Evolutionary conservation across 345 rosid genomes (phyloP).

Genomic region (Hibiscus trionum): DNA sequence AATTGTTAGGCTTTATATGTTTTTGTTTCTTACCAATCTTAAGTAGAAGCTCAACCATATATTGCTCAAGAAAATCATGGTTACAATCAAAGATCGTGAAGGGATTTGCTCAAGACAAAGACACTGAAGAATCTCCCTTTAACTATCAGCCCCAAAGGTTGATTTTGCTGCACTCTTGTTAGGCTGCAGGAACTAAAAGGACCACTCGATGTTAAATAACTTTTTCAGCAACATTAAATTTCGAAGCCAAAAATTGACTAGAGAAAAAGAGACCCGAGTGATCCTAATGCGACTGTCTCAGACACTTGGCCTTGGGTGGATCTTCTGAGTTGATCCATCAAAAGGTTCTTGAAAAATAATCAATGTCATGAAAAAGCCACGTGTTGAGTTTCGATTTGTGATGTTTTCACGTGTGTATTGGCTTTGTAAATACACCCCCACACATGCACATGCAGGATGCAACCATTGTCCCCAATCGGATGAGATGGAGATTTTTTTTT

Average conservation of each 20-base stretch:
- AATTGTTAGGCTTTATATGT: background rate
- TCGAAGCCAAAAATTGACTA: slow-evolving; percentile 4
- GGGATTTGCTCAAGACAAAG: slow-evolving; percentile 1
- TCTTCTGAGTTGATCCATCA: background rate
- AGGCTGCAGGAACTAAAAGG: background rate
- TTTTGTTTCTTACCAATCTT: background rate
- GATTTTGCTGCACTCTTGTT: background rate
- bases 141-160: background rate
- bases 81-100: background rate
- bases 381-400: too few relatives aligned
- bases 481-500: too few relatives aligned
- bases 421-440: background rate
- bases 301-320: background rate
- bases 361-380: too few relatives aligned
- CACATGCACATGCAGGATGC: too few relatives aligned
- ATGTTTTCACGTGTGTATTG: background rate
- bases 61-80: background rate
- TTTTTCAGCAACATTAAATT: background rate
- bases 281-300: slow-evolving; percentile 15
- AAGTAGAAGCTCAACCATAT: background rate
- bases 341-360: too few relatives aligned
- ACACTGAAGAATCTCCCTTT: background rate
- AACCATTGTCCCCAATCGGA: too few relatives aligned
- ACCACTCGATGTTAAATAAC: background rate
- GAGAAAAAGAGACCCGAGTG: background rate